Percentiles rank a stretch among this genome's conserved stretches.
phyloP scores from a whole-genome alignment of 2,329 filamentous ascomycete genomes.

The Fusarium proliferatum region DNA sequence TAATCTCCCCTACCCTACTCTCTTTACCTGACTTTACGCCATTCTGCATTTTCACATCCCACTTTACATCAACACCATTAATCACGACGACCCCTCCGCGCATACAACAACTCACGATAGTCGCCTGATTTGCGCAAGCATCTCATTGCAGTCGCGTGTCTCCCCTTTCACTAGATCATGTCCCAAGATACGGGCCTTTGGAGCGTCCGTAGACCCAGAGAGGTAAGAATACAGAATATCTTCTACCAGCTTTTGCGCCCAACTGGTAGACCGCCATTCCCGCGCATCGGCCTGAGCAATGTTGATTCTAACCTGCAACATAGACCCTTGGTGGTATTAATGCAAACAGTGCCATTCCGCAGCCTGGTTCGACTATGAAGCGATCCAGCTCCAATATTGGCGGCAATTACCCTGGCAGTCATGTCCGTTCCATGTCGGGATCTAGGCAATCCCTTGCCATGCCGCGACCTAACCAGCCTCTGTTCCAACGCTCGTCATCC shows the following conservation, averaged over 20 bases:
- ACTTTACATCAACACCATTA: slow-evolving; percentile 34
- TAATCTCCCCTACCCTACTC: slow-evolving; percentile 24
- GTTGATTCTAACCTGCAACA: slow-evolving; percentile 36
- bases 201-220: slow-evolving; percentile 90
- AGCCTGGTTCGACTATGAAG: slow-evolving; percentile 94
- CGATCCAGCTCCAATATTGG: slow-evolving; percentile 83
- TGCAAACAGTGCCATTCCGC: slow-evolving; percentile 85
- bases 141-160: slow-evolving; percentile 31
- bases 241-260: slow-evolving; percentile 33
- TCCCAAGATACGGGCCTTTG: slow-evolving; percentile 89
- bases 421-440: slow-evolving; percentile 84
- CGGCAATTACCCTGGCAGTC: slow-evolving; percentile 72
- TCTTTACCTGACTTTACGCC: slow-evolving; percentile 19
- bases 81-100: slow-evolving; percentile 3
- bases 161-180: slow-evolving; percentile 62
- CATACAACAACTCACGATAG: background rate
- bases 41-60: slow-evolving; percentile 34
- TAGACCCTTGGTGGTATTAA: slow-evolving; percentile 89
- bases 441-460: slow-evolving; percentile 88
- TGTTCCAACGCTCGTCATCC: slow-evolving; percentile 87
- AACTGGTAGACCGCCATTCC: background rate
- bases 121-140: slow-evolving; percentile 20
- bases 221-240: slow-evolving; percentile 64
- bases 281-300: background rate
- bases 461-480: slow-evolving; percentile 83